Evolutionary conservation across 208 protist species (phyloP).

Genomic region (Crithidia expoeki): DNA sequence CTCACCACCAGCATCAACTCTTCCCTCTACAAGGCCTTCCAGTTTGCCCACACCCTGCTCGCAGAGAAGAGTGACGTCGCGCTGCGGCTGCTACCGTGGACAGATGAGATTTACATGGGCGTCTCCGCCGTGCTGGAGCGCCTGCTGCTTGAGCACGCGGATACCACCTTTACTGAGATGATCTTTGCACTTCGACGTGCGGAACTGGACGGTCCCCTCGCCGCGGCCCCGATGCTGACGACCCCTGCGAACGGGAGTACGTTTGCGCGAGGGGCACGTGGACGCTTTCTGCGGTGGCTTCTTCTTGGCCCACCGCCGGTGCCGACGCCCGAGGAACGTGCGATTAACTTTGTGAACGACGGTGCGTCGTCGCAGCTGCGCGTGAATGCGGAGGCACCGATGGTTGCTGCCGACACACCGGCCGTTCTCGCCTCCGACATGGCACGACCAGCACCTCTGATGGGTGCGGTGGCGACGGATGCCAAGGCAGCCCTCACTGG

Average conservation of each 20-base stretch:
- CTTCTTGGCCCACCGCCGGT: constrained; percentile 56
- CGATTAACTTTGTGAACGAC: constrained; percentile 45
- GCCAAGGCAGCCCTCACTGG: constrained; percentile 1
- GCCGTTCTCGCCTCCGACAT: neutral
- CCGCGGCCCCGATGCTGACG: constrained; percentile 15
- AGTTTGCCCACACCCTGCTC: constrained; percentile 65
- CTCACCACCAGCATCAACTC: constrained; percentile 61
- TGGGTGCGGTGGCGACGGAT: constrained; percentile 12
- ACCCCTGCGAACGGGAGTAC: constrained; percentile 7
- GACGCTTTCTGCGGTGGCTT: constrained; percentile 44
- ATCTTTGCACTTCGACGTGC: constrained; percentile 72
- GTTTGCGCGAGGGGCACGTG: constrained; percentile 6
- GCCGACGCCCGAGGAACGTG: constrained; percentile 53
- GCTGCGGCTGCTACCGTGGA: constrained; percentile 54
- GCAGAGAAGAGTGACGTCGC: constrained; percentile 53
- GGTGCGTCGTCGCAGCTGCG: constrained; percentile 28
- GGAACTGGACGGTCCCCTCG: constrained; percentile 27
- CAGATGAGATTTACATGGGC: constrained; percentile 63
- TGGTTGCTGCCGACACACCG: neutral
- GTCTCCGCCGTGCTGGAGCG: constrained; percentile 58
- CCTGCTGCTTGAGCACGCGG: constrained; percentile 56
- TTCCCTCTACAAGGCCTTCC: constrained; percentile 57
- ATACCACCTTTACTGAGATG: constrained; percentile 77
- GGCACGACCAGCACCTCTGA: neutral
- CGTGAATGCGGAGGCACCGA: constrained; percentile 6